Conservation (phyloP, 139 green algal species). For the Chlorella sp. region DNA sequence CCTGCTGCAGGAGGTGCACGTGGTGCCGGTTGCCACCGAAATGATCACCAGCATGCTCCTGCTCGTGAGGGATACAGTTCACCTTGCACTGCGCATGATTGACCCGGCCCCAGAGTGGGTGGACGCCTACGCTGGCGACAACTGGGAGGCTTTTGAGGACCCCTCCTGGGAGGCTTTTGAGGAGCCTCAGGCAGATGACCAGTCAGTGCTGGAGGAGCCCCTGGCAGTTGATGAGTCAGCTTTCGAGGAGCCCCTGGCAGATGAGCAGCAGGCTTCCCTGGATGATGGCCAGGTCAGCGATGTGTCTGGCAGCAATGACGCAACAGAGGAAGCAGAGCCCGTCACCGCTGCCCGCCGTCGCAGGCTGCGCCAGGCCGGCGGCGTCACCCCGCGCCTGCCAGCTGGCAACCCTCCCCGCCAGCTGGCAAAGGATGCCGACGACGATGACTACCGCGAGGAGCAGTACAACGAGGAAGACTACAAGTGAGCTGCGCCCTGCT, state of each 20-base stretch:
- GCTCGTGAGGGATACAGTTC: not conserved
- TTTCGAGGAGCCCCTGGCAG: not conserved
- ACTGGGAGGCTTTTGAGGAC: not conserved
- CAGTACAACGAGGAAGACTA: not conserved
- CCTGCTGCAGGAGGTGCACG: constrained; percentile 1
- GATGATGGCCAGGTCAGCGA: not conserved
- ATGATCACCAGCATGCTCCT: constrained; percentile 5
- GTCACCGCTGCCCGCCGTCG: not conserved
- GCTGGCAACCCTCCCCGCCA: not conserved
- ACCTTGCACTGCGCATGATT: not conserved
- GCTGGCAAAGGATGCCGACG: no score
- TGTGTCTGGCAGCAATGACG: no score
- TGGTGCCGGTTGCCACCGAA: not conserved
- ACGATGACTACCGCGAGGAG: not conserved
- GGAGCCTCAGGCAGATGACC: not conserved
- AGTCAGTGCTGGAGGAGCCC: not conserved
- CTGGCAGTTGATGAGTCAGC: not conserved
- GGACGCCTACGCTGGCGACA: not conserved
- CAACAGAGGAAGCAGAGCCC: no score
- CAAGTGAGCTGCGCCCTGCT: not conserved
- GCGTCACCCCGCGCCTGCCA: not conserved
- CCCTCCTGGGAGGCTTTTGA: not conserved
- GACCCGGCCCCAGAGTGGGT: not conserved
- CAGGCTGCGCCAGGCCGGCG: not conserved
- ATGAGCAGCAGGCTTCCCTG: not conserved